A percentile compares a stretch with the other conserved stretches of the same genome.
phyloP scores from a whole-genome alignment of 768 basidiomycete genomes.

The Suillus fuscotomentosus region DNA sequence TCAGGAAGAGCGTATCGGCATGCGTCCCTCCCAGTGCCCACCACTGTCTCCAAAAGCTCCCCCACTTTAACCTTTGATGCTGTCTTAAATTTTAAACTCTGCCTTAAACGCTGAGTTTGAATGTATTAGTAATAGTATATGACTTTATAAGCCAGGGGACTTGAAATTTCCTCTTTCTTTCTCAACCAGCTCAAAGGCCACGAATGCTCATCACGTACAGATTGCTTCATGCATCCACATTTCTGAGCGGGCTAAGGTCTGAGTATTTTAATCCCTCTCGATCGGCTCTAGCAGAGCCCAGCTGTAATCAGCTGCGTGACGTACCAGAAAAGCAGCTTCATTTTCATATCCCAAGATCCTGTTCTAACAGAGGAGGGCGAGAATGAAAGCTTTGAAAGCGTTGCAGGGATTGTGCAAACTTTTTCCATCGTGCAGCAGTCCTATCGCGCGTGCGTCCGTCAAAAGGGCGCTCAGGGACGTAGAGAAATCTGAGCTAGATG shows the following conservation, averaged over 20 bases:
- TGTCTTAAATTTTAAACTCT: neutral
- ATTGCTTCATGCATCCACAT: slow-evolving; percentile 27
- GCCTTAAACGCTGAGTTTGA: neutral
- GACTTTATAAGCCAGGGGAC: neutral
- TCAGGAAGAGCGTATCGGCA: neutral
- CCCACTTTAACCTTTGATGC: neutral
- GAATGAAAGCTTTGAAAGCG: slow-evolving; percentile 47
- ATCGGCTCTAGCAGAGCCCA: slow-evolving; percentile 59
- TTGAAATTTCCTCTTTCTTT: neutral
- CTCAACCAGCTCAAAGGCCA: slow-evolving; percentile 49
- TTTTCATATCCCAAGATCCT: slow-evolving; percentile 40
- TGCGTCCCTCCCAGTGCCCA: neutral
- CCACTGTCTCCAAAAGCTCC: neutral
- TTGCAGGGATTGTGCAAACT: slow-evolving; percentile 48
- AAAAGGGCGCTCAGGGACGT: neutral
- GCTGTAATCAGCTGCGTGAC: slow-evolving; percentile 53
- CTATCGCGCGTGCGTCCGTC: slow-evolving; percentile 3
- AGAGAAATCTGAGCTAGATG: neutral
- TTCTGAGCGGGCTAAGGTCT: slow-evolving; percentile 79
- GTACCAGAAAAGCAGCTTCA: slow-evolving; percentile 58
- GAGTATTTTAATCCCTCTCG: slow-evolving; percentile 64
- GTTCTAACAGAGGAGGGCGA: slow-evolving; percentile 31
- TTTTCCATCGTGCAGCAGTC: slow-evolving; percentile 10
- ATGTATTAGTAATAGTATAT: neutral
- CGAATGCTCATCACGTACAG: slow-evolving; percentile 61